Percentiles rank a stretch among this genome's conserved stretches.
phyloP scores from a whole-genome alignment of 352 stramenopile genomes.

The Halophytophthora polymorphica region DNA sequence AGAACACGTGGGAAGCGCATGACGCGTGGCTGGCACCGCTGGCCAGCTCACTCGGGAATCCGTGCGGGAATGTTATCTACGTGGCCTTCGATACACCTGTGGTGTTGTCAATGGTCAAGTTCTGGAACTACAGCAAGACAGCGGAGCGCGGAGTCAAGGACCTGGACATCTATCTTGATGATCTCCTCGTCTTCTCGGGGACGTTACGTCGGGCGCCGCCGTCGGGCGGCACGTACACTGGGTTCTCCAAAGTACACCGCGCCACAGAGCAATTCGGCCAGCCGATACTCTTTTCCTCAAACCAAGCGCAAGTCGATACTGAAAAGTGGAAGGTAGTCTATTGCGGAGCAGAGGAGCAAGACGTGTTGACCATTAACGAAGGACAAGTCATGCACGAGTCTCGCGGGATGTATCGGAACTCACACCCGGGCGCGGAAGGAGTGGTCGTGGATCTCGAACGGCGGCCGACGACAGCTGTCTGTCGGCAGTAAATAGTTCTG shows the following conservation, averaged over 20 bases:
- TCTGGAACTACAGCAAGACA: conserved; percentile 90
- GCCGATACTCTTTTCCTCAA: conserved; percentile 74
- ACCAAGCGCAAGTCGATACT: conserved; percentile 56
- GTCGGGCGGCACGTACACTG: conserved; percentile 14
- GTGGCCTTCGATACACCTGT: conserved; percentile 69
- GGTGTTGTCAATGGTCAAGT: conserved; percentile 79
- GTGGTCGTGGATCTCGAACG: conserved; percentile 67
- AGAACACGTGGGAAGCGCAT: conserved; percentile 73
- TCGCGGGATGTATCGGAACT: conserved; percentile 74
- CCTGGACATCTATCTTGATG: conserved; percentile 84
- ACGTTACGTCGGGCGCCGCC: conserved; percentile 48
- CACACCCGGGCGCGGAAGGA: conserved; percentile 69
- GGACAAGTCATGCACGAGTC: conserved; percentile 84
- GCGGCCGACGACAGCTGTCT: conserved; percentile 66
- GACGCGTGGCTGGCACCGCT: conserved; percentile 75
- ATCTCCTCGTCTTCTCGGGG: conserved; percentile 78
- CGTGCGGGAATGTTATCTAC: conserved; percentile 67
- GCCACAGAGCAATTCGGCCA: conserved; percentile 74
- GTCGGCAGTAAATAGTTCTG: conserved; percentile 33
- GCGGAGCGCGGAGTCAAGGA: conserved; percentile 79
- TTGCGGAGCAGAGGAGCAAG: conserved; percentile 76
- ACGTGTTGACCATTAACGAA: conserved; percentile 90
- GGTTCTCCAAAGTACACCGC: conserved; percentile 36
- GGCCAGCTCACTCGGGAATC: conserved; percentile 56
- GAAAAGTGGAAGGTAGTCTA: conserved; percentile 70